phyloP scores from a whole-genome alignment of 257 asterid species.

The Przewalskia tangutica region DNA sequence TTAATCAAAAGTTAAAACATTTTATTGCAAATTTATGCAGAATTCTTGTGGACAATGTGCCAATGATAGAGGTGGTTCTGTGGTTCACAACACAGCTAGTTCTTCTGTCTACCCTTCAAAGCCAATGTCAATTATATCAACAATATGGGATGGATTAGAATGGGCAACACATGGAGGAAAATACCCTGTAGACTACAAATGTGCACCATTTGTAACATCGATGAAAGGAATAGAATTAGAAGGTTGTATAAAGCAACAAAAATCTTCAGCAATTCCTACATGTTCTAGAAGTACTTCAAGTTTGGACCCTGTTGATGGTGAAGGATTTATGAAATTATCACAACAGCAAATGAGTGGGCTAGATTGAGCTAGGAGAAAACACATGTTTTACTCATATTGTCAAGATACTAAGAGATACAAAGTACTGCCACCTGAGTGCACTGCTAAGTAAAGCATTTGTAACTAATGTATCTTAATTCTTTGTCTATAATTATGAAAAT shows the following conservation, averaged over 20 bases:
- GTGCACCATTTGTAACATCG: conserved; percentile 48
- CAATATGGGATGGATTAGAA: conserved; percentile 80
- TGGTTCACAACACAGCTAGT: conserved; percentile 33
- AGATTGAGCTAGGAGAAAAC: conserved; percentile 71
- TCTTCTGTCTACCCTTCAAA: conserved; percentile 59
- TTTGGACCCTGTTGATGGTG: conserved; percentile 69
- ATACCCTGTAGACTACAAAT: conserved; percentile 55
- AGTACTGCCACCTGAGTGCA: conserved; percentile 37
- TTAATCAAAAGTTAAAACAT: too few species aligned
- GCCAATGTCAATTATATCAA: conserved; percentile 56
- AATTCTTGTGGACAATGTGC: conserved; percentile 68
- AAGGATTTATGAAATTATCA: conserved; percentile 48
- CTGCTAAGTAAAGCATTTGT: background rate
- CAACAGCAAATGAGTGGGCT: conserved; percentile 38
- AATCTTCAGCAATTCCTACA: conserved; percentile 4
- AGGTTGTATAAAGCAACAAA: conserved; percentile 41
- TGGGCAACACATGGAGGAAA: conserved; percentile 96
- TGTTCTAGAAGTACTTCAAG: conserved; percentile 45
- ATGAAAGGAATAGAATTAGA: conserved; percentile 45
- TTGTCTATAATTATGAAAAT: background rate
- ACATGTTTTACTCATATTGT: conserved; percentile 75
- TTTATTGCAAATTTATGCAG: conserved; percentile 26
- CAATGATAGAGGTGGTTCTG: conserved; percentile 56
- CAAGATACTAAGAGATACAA: conserved; percentile 60
- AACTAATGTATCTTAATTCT: background rate